Evolutionary conservation across 1,284 basidiomycete genomes (phyloP), one percentile per base, ranked within the genome.

Genomic region (Inonotus hispidus): DNA sequence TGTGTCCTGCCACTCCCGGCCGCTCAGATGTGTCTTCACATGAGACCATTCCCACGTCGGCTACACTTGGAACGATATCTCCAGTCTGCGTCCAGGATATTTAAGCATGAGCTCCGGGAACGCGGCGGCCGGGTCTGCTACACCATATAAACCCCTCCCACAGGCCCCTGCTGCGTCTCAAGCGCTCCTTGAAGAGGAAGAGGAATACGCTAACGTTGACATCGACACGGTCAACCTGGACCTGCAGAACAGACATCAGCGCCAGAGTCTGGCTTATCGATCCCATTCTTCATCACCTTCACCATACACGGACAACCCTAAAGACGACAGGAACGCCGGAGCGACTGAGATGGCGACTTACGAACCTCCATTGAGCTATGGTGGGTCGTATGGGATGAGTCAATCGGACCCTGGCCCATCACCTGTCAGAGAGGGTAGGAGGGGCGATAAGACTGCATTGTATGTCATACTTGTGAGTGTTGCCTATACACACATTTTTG

Each of bases 371-470:
- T 19, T 29, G 21, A 46, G 35, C 14, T 39, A 43, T 10, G 37
- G 50, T 3, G 50, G 35, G 32, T 39, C 25, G 57, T 45, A 14
- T 19, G 47, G 16, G 35, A 35, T 11, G 54, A 53, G 32, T 25
- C 23, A 49, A 21, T 37, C 60, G 43, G 60, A 61, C 10, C 27
- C 52, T n/a, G 39, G 21, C 10, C 13, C 58, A 14, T 3, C 49
- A 11, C 60, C 60, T 38, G 60, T 46, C 21, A 61, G 52, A 43
- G 61, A 63, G 61, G 61, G 38, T 13, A 38, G 61, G 32, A 59
- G 49, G 58, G 61, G 61, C 14, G 61, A 63, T 52, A 55, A 32
- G 13, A 23, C 37, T 2, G 57, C 43, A 35, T 27, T 63, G 19
- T 56, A 35, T 29, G 45, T 56, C 21, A 47, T 52, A 35, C 27